phyloP scores from a whole-genome alignment of 2,329 filamentous ascomycete genomes.

The Neurospora sp. region DNA sequence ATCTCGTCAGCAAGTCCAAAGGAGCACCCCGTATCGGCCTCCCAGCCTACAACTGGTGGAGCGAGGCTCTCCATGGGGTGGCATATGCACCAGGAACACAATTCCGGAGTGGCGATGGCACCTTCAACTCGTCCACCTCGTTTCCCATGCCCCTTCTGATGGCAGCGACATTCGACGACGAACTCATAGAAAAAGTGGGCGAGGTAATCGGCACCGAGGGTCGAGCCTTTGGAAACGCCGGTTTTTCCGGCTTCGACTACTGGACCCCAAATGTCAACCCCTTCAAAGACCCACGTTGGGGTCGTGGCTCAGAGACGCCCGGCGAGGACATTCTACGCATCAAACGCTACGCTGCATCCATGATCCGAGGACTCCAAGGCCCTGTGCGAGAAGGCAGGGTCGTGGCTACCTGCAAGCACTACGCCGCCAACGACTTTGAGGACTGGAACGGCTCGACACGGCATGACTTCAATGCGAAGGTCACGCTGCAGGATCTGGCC shows the following conservation, averaged over 20 bases:
- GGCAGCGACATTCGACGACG: conserved; percentile 55
- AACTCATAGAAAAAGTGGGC: conserved; percentile 46
- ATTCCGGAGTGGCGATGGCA: conserved; percentile 35
- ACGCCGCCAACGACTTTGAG: conserved; percentile 42
- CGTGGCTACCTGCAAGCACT: conserved; percentile 50
- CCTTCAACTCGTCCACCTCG: conserved; percentile 51
- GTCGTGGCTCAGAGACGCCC: conserved; percentile 43
- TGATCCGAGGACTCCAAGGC: conserved; percentile 9
- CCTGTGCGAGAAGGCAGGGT: conserved; percentile 20
- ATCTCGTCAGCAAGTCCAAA: conserved; percentile 24
- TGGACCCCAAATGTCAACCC: conserved; percentile 62
- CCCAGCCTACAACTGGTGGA: conserved; percentile 48
- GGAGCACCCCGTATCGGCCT: conserved; percentile 44
- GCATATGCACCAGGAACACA: conserved; percentile 40
- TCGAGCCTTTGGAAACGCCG: conserved; percentile 52
- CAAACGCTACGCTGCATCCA: no score
- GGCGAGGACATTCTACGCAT: conserved; percentile 14
- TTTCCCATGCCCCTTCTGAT: conserved; percentile 56
- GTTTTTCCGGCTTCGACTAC: conserved; percentile 43
- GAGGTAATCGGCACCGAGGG: conserved; percentile 47
- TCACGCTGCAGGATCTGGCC: conserved; percentile 47
- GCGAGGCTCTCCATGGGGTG: conserved; percentile 48
- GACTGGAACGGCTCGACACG: conserved; percentile 17
- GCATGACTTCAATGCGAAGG: conserved; percentile 19
- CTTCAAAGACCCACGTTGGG: conserved; percentile 54